A percentile compares a stretch with the other conserved stretches of the same genome.
Conservation (phyloP, 495 filamentous ascomycete genomes). For the Lophiotrema nucula region DNA sequence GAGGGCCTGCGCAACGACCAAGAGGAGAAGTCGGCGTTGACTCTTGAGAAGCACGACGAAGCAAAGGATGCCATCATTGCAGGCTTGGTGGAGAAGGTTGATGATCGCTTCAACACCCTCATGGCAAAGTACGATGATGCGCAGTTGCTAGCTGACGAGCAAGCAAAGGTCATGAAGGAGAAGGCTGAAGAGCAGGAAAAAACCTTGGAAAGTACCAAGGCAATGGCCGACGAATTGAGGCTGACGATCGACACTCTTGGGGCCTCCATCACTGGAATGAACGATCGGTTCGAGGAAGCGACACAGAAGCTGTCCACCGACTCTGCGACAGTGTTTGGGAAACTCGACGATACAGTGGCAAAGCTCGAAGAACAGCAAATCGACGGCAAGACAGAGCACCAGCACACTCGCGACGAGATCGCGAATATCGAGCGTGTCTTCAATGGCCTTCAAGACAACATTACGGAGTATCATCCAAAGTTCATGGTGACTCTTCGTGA, state of each 20-base stretch:
- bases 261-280: conserved; percentile 50
- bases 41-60: conserved; percentile 68
- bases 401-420: conserved; percentile 72
- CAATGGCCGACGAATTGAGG: conserved; percentile 80
- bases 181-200: conserved; percentile 66
- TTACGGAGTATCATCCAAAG: conserved; percentile 79
- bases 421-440: conserved; percentile 67
- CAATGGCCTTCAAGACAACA: conserved; percentile 70
- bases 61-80: conserved; percentile 55
- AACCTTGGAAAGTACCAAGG: conserved; percentile 67
- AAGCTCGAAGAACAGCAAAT: conserved; percentile 75
- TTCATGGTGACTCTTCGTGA: conserved; percentile 79
- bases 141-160: conserved; percentile 66
- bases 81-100: conserved; percentile 65
- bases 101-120: conserved; percentile 73
- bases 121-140: conserved; percentile 81
- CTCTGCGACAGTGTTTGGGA: conserved; percentile 77
- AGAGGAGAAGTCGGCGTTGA: conserved; percentile 71
- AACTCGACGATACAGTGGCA: conserved; percentile 70
- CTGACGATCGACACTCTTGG: conserved; percentile 80
- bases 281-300: conserved; percentile 61
- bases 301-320: conserved; percentile 81
- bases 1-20: conserved; percentile 69
- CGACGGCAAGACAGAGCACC: conserved; percentile 71
- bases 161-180: conserved; percentile 64